phyloP scores from a whole-genome alignment of 1,284 basidiomycete genomes.

The Boletus albobrunnescens region DNA sequence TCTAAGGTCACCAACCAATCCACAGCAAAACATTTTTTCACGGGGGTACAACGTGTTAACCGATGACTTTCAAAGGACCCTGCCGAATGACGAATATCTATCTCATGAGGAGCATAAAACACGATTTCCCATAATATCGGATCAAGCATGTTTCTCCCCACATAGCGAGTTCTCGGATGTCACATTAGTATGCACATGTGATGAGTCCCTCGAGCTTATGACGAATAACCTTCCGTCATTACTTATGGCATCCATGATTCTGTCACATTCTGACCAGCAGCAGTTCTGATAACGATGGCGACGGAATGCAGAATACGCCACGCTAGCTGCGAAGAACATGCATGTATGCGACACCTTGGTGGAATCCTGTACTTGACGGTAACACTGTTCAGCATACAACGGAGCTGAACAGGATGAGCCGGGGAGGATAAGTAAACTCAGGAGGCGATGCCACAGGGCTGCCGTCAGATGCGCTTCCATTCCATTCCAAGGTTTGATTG shows the following conservation, averaged over 20 bases:
- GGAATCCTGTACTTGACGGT: conserved; percentile 1
- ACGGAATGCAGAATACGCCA: neutral
- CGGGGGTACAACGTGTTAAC: neutral
- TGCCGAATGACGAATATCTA: conserved; percentile 2
- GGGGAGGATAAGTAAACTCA: neutral
- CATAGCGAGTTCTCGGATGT: neutral
- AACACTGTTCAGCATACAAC: neutral
- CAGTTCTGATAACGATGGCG: conserved; percentile 15
- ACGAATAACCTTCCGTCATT: conserved; percentile 8
- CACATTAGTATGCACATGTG: neutral
- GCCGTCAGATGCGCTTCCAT: conserved; percentile 25
- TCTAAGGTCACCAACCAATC: neutral
- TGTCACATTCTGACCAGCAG: conserved; percentile 5
- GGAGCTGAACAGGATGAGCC: neutral
- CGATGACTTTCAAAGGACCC: conserved; percentile 4
- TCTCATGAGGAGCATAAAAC: conserved; percentile 4
- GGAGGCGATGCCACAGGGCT: conserved; percentile 13
- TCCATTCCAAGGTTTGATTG: conserved; percentile 30
- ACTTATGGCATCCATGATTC: conserved; percentile 5
- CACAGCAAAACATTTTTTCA: neutral
- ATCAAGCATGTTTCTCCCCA: conserved; percentile 1
- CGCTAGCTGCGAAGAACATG: neutral
- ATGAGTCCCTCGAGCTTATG: conserved; percentile 1
- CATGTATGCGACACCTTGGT: neutral
- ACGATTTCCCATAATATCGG: conserved; percentile 5